Evolutionary conservation across 169 alveolate genomes (phyloP).

Genomic region (Eimeria brunetti): DNA sequence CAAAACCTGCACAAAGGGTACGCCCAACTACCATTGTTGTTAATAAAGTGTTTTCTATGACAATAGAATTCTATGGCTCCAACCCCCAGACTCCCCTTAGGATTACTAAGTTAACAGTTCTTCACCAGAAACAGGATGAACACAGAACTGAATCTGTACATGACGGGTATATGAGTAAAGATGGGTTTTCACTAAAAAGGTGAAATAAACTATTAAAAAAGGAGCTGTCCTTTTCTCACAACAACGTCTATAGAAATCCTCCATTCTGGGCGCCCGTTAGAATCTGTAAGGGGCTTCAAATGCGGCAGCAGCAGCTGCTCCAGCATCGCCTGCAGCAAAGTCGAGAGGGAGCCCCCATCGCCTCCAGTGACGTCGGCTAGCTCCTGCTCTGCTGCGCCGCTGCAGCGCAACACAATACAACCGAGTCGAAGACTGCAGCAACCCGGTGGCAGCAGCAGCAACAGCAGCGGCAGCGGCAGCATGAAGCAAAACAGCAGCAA

Average conservation of each 20-base stretch:
- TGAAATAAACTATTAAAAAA: no score
- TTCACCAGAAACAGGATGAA: no score
- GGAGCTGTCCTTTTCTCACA: slow-evolving; percentile 2
- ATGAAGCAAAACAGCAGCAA: neutral
- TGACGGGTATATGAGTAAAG: no score
- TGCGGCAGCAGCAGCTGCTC: slow-evolving; percentile 59
- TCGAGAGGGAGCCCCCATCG: slow-evolving; percentile 29
- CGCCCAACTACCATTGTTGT: no score
- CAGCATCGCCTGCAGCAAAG: slow-evolving; percentile 33
- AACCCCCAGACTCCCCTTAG: no score
- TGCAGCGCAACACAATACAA: neutral
- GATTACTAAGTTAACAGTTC: no score
- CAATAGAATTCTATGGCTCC: no score
- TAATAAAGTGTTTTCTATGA: no score
- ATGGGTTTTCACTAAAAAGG: no score
- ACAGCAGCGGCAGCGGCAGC: neutral
- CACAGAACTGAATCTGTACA: no score
- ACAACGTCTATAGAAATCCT: slow-evolving; percentile 30
- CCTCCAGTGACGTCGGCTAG: slow-evolving; percentile 34
- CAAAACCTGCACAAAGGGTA: slow-evolving; percentile 11
- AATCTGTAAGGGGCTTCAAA: neutral
- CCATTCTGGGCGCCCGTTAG: neutral
- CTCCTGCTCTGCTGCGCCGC: slow-evolving; percentile 60
- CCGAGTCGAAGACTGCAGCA: no score
- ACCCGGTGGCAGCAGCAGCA: neutral